A percentile compares a stretch with the other conserved stretches of the same genome.
phyloP scores from a whole-genome alignment of 768 basidiomycete genomes.

The Hebeloma cylindrosporum region DNA sequence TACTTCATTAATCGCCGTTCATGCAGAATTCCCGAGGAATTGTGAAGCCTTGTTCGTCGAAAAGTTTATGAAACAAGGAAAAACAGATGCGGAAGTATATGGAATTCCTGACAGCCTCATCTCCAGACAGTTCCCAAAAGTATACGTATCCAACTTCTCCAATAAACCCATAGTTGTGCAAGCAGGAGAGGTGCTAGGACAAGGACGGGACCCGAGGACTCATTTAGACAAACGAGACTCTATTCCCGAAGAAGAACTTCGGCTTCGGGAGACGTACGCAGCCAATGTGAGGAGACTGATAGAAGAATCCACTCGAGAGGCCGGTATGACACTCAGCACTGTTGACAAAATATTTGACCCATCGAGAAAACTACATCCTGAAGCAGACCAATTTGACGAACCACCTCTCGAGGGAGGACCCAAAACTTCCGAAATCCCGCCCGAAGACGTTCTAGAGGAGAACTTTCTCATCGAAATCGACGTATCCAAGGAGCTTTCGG shows the following conservation, averaged over 20 bases:
- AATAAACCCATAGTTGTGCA: slow-evolving; percentile 8
- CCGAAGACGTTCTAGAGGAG: slow-evolving; percentile 11
- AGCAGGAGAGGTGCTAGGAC: slow-evolving; percentile 17
- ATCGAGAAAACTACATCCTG: background rate
- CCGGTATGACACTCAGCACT: too few species aligned
- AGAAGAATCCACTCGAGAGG: too few species aligned
- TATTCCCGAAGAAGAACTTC: background rate
- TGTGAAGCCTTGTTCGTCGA: too few species aligned
- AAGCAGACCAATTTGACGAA: slow-evolving; percentile 15
- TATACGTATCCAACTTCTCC: slow-evolving; percentile 12
- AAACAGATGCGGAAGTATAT: slow-evolving; percentile 4
- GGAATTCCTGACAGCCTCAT: slow-evolving; percentile 20
- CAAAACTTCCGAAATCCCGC: slow-evolving; percentile 25
- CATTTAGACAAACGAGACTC: slow-evolving; percentile 15
- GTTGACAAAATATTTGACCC: too few species aligned
- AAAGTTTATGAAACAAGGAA: background rate
- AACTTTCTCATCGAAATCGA: slow-evolving; percentile 7
- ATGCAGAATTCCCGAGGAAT: too few species aligned
- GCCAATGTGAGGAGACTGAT: background rate
- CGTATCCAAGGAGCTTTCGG: slow-evolving; percentile 5
- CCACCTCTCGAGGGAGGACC: slow-evolving; percentile 29
- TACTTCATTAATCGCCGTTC: too few species aligned
- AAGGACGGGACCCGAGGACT: slow-evolving; percentile 6
- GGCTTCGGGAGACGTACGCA: too few species aligned
- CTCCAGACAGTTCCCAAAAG: background rate